Percentiles rank a stretch among this genome's conserved stretches.
These are phyloP conservation scores for Prunus armeniaca DNA, from an alignment of 306 rosid species.

Conservation along the genomic window DNA sequence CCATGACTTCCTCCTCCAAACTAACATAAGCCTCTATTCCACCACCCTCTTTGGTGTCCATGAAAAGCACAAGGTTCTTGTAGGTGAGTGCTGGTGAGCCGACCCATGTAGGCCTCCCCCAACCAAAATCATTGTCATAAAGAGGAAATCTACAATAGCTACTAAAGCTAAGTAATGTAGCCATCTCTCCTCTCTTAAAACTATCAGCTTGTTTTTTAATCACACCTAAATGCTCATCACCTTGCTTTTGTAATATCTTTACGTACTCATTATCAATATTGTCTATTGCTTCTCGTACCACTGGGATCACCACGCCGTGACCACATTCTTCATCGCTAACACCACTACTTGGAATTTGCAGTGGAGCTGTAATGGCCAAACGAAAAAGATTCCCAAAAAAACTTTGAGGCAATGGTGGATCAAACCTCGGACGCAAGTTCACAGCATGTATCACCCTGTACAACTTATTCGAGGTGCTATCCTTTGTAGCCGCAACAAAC, in stretches of 20 bases:
- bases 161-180: neutral
- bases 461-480: neutral
- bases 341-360: neutral
- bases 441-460: constrained; percentile 1
- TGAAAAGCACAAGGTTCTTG: constrained; percentile 41
- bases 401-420: neutral
- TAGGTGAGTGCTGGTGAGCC: constrained; percentile 36
- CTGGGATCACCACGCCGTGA: neutral
- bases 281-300: constrained; percentile 21
- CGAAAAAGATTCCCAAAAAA: constrained; percentile 15
- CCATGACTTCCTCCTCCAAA: constrained; percentile 49
- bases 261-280: neutral
- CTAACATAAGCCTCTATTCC: constrained; percentile 51
- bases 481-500: constrained; percentile 32
- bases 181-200: neutral
- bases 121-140: constrained; percentile 33
- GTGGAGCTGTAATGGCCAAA: neutral
- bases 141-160: constrained; percentile 20
- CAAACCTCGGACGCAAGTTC: constrained; percentile 12
- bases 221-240: neutral
- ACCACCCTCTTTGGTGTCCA: constrained; percentile 38
- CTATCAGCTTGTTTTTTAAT: neutral
- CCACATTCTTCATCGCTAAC: neutral
- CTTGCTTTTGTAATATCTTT: neutral
- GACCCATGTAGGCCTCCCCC: constrained; percentile 58